phyloP scores from a whole-genome alignment of 1,284 basidiomycete species.

The Leccinum huronense region DNA sequence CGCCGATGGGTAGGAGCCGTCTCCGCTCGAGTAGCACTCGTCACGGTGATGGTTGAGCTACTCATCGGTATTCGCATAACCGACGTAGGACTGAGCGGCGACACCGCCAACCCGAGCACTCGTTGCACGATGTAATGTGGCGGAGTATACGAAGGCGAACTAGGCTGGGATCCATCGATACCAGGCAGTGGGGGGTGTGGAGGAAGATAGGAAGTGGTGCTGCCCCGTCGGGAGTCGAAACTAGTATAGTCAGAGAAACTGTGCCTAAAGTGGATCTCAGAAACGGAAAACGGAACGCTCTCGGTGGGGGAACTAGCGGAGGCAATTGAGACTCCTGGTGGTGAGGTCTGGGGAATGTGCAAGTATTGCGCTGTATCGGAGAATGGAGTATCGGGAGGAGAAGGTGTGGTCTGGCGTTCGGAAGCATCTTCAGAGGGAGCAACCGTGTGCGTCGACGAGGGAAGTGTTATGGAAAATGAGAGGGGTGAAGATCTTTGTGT shows the following conservation, averaged over 20 bases:
- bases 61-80: neutral
- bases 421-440: slow-evolving; percentile 33
- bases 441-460: slow-evolving; percentile 36
- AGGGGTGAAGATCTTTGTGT: slow-evolving; percentile 37
- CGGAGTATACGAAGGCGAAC: slow-evolving; percentile 15
- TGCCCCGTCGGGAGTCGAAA: slow-evolving; percentile 39
- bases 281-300: slow-evolving; percentile 65
- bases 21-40: slow-evolving; percentile 10
- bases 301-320: slow-evolving; percentile 56
- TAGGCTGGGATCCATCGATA: slow-evolving; percentile 23
- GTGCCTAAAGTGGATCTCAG: slow-evolving; percentile 62
- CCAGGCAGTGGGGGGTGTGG: slow-evolving; percentile 54
- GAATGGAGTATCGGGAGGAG: slow-evolving; percentile 12
- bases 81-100: slow-evolving; percentile 23
- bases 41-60: neutral
- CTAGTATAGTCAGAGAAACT: slow-evolving; percentile 48
- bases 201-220: slow-evolving; percentile 41
- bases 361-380: slow-evolving; percentile 11
- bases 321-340: slow-evolving; percentile 28
- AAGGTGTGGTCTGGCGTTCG: slow-evolving; percentile 15
- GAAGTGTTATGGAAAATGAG: slow-evolving; percentile 44
- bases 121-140: slow-evolving; percentile 35
- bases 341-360: slow-evolving; percentile 16
- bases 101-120: slow-evolving; percentile 30
- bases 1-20: slow-evolving; percentile 15